Conservation (phyloP, 768 basidiomycete species). For the Boletus subparvulus region DNA sequence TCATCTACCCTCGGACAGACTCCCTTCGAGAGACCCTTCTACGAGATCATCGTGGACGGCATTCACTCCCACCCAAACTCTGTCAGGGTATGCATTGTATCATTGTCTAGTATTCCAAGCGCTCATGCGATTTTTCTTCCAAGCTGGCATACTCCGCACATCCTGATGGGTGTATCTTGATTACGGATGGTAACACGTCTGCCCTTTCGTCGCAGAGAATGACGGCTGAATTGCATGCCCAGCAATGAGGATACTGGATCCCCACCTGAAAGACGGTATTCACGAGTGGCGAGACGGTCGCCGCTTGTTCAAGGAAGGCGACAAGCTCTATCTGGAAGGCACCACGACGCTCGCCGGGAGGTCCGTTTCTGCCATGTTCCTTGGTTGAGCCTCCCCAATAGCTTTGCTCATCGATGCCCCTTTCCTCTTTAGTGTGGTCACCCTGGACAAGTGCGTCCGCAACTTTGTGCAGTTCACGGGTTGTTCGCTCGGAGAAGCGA, state of each 20-base stretch:
- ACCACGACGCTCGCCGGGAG: slow-evolving; percentile 89
- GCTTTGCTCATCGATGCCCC: neutral
- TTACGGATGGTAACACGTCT: slow-evolving; percentile 73
- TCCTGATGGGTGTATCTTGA: slow-evolving; percentile 83
- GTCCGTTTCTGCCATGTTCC: slow-evolving; percentile 37
- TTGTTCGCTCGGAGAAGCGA: slow-evolving; percentile 78
- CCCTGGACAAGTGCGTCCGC: slow-evolving; percentile 80
- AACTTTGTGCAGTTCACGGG: slow-evolving; percentile 85
- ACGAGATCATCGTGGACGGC: slow-evolving; percentile 88
- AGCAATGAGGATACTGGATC: slow-evolving; percentile 89
- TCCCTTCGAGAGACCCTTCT: slow-evolving; percentile 71
- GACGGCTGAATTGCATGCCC: slow-evolving; percentile 6
- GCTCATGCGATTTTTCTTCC: neutral
- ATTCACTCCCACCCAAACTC: slow-evolving; percentile 91
- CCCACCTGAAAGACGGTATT: slow-evolving; percentile 75
- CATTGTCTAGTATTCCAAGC: neutral
- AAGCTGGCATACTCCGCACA: slow-evolving; percentile 82
- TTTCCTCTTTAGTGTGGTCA: slow-evolving; percentile 57
- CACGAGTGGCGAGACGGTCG: slow-evolving; percentile 88
- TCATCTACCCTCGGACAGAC: slow-evolving; percentile 43
- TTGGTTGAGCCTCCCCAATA: neutral
- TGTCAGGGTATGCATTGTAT: slow-evolving; percentile 60
- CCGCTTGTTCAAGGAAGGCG: slow-evolving; percentile 77
- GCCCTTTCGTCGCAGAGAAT: neutral
- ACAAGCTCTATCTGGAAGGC: slow-evolving; percentile 78